These are phyloP conservation scores for Pythium sukuiense DNA, from an alignment of 352 stramenopile genomes.

Conservation along the genomic window DNA sequence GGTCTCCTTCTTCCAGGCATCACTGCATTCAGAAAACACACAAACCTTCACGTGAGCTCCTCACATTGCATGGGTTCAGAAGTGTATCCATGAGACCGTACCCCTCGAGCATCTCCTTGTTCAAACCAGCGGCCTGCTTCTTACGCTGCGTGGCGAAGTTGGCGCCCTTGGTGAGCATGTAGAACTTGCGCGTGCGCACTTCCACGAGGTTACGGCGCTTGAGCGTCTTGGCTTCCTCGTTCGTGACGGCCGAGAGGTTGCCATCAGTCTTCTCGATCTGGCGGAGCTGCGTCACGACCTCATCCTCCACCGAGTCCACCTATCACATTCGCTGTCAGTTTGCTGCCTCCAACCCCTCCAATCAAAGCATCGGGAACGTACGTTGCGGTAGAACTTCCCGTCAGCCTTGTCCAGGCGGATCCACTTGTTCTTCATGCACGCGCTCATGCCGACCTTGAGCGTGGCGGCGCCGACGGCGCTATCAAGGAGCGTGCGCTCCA, in stretches of 20 bases:
- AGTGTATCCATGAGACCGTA: conserved; percentile 24
- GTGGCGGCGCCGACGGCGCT: conserved; percentile 76
- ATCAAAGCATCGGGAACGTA: conserved; percentile 24
- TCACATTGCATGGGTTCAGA: background rate
- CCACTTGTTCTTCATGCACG: conserved; percentile 99
- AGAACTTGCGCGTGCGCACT: conserved; percentile 92
- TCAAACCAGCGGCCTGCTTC: conserved; percentile 97
- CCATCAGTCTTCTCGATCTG: conserved; percentile 67
- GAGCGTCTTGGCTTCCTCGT: conserved; percentile 75
- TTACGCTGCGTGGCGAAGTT: conserved; percentile 93
- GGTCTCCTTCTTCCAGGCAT: conserved; percentile 93
- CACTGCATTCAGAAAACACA: conserved; percentile 31
- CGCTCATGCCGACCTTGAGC: conserved; percentile 95
- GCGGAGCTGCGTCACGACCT: conserved; percentile 83
- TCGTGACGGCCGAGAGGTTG: conserved; percentile 63
- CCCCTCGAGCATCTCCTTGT: conserved; percentile 98
- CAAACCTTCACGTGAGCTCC: background rate
- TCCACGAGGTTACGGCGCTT: conserved; percentile 85
- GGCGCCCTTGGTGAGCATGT: conserved; percentile 90
- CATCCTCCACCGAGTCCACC: conserved; percentile 62
- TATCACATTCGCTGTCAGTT: conserved; percentile 15
- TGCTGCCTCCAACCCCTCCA: background rate
- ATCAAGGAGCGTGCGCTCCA: conserved; percentile 84
- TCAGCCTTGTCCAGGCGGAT: conserved; percentile 92
- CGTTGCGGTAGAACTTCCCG: conserved; percentile 86